Percentiles rank a stretch among this genome's conserved stretches.
These are phyloP conservation scores for Dipteronia dyeriana DNA, from an alignment of 345 rosid species.

Conservation along the genomic window DNA sequence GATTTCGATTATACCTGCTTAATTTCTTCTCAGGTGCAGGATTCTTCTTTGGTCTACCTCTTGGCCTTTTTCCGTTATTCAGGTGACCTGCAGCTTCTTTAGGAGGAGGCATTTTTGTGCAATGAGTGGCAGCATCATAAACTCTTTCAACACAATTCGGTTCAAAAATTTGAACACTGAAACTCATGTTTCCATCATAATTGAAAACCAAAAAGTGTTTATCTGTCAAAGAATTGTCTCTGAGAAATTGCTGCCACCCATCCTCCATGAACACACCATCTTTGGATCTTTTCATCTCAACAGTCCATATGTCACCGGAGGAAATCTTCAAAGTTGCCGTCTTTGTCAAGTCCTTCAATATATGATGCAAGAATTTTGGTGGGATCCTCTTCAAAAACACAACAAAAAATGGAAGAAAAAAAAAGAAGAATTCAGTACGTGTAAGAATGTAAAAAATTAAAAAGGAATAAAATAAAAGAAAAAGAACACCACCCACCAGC, in stretches of 20 bases:
- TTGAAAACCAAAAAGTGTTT: constrained; percentile 13
- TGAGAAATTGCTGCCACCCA: constrained; percentile 27
- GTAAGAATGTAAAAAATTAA: background rate
- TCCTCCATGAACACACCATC: background rate
- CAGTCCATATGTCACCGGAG: constrained; percentile 18
- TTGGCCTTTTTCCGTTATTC: background rate
- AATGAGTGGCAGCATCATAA: background rate
- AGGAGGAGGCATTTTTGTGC: background rate
- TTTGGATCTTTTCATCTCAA: background rate
- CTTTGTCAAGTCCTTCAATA: background rate
- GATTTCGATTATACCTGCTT: background rate
- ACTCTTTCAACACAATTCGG: constrained; percentile 3
- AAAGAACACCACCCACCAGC: background rate
- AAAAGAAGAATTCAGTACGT: background rate
- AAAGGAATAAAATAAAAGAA: background rate
- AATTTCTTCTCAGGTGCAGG: background rate
- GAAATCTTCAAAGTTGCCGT: constrained; percentile 13
- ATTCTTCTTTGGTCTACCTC: background rate
- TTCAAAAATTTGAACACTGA: constrained; percentile 21
- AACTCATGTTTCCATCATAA: constrained; percentile 19
- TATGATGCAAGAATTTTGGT: constrained; percentile 2
- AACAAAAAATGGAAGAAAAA: background rate
- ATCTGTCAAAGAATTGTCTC: constrained; percentile 16
- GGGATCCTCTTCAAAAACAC: constrained; percentile 2
- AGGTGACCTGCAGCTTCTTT: background rate